These are phyloP conservation scores for Nannochloris sp. DNA, from an alignment of 139 green algal genomes.

Conservation along the genomic window DNA sequence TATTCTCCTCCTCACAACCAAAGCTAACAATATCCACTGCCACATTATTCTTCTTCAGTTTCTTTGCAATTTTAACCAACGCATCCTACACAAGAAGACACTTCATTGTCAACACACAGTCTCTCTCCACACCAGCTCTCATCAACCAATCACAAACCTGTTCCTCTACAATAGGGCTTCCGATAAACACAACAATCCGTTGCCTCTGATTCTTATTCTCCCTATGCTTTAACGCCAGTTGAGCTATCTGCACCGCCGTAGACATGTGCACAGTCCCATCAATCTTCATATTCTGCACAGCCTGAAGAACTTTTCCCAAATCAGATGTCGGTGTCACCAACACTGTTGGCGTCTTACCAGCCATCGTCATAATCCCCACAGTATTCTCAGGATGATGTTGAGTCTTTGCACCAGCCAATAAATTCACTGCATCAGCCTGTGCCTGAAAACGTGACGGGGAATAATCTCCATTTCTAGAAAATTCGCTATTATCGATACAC, in stretches of 20 bases:
- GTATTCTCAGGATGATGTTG: conserved; percentile 95
- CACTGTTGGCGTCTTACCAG: conserved; percentile 74
- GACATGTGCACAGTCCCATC: conserved; percentile 76
- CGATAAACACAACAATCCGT: conserved; percentile 93
- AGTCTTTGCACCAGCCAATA: conserved; percentile 94
- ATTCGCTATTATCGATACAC: conserved; percentile 94
- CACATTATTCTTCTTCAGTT: conserved; percentile 99
- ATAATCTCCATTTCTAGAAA: conserved; percentile 92
- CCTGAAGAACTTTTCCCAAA: conserved; percentile 90
- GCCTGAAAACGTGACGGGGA: conserved; percentile 84
- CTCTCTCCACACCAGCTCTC: neutral
- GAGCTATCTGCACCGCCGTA: conserved; percentile 78
- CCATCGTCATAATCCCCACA: conserved; percentile 96
- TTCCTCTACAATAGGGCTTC: conserved; percentile 79
- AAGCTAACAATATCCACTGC: conserved; percentile 94
- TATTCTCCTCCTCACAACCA: conserved; percentile 63
- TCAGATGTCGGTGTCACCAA: conserved; percentile 95
- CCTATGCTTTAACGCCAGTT: conserved; percentile 96
- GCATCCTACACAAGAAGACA: conserved; percentile 43
- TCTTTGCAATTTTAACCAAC: conserved; percentile 95
- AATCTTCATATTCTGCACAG: conserved; percentile 76
- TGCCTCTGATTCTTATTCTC: conserved; percentile 99
- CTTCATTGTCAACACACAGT: neutral
- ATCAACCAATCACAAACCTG: conserved; percentile 23
- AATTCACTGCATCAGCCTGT: conserved; percentile 94